Evolutionary conservation across 2,329 filamentous ascomycete species (phyloP).

Genomic region (Fusarium pilosicola): DNA sequence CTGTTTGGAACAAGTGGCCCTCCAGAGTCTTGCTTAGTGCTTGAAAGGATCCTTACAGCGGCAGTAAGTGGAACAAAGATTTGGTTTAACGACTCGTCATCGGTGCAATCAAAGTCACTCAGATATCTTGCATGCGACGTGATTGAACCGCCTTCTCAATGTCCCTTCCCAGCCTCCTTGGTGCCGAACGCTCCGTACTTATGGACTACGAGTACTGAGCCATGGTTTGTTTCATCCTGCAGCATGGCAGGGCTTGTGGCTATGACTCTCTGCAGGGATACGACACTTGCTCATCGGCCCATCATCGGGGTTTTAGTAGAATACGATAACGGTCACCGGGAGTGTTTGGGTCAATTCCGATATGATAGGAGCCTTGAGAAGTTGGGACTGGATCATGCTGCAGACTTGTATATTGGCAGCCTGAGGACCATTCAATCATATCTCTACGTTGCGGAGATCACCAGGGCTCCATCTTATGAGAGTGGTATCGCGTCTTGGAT

Average conservation of each 20-base stretch:
- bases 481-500: background rate
- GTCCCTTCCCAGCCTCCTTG: background rate
- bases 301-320: rapidly evolving
- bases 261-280: background rate
- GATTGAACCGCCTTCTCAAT: background rate
- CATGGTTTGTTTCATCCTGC: background rate
- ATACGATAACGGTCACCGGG: background rate
- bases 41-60: rapidly evolving
- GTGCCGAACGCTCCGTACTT: background rate
- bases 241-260: background rate
- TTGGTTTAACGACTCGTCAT: background rate
- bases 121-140: background rate
- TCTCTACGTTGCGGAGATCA: background rate
- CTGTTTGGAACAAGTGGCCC: background rate
- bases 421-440: rapidly evolving
- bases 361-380: background rate
- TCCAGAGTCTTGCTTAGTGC: background rate
- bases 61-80: background rate
- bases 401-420: background rate
- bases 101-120: background rate
- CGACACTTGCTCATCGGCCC: background rate
- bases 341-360: background rate
- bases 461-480: rapidly evolving
- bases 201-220: background rate
- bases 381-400: background rate